Evolutionary conservation across 2,329 filamentous ascomycete genomes (phyloP).

Genomic region (Calonectria multiphialidica): DNA sequence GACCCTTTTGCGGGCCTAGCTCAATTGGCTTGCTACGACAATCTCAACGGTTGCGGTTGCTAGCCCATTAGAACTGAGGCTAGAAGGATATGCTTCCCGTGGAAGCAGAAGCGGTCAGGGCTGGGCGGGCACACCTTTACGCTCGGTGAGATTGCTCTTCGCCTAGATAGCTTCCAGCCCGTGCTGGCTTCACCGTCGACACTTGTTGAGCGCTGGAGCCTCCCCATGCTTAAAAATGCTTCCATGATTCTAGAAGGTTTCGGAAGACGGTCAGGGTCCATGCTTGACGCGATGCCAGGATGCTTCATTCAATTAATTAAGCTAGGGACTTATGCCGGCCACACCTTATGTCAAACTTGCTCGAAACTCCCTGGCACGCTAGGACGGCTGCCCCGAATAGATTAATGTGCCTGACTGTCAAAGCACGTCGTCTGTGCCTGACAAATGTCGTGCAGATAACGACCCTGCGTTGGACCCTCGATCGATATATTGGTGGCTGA

Average conservation of each 20-base stretch:
- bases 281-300: neutral
- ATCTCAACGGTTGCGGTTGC: neutral
- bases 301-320: neutral
- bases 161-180: neutral
- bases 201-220: neutral
- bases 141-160: slow-evolving; percentile 6
- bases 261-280: neutral
- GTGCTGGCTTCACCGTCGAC: neutral
- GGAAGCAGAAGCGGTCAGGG: neutral
- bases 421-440: slow-evolving; percentile 3
- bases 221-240: neutral
- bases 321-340: neutral
- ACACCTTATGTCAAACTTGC: slow-evolving; percentile 4
- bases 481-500: slow-evolving; percentile 9
- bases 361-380: neutral
- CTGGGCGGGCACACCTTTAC: slow-evolving; percentile 4
- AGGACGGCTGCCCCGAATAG: neutral
- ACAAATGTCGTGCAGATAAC: neutral
- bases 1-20: neutral
- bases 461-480: neutral
- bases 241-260: slow-evolving; percentile 2
- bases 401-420: neutral
- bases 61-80: neutral
- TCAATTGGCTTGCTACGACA: neutral
- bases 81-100: neutral